A percentile compares a stretch with the other conserved stretches of the same genome.
Evolutionary conservation across 306 rosid species (phyloP).

Genomic region (Myrica gale): DNA sequence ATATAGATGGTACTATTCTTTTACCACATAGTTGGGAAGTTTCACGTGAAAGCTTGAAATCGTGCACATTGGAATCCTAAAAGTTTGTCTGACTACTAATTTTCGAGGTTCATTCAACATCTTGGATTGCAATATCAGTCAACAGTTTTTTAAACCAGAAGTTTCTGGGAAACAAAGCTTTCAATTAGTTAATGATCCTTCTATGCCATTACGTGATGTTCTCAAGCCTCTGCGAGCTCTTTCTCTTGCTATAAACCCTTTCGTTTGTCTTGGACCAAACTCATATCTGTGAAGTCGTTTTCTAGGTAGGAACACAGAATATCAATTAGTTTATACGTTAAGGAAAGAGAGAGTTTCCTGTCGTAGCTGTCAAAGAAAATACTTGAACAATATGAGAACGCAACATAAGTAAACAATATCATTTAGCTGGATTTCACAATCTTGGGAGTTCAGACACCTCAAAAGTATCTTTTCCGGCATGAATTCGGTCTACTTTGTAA

Average conservation of each 20-base stretch:
- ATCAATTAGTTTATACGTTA: too few species aligned
- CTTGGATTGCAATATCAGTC: background rate
- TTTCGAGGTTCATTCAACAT: background rate
- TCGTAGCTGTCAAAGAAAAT: background rate
- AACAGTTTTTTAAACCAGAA: too few species aligned
- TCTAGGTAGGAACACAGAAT: too few species aligned
- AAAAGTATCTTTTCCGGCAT: background rate
- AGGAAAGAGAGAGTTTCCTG: background rate
- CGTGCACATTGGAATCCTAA: slow-evolving; percentile 7
- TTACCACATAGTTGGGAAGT: slow-evolving; percentile 25
- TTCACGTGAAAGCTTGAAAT: slow-evolving; percentile 6
- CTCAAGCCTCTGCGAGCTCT: too few species aligned
- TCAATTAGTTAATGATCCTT: too few species aligned
- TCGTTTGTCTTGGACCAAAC: too few species aligned
- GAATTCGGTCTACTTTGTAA: background rate
- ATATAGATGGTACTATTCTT: slow-evolving; percentile 18
- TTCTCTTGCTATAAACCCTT: too few species aligned
- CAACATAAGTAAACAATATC: background rate
- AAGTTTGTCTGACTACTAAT: background rate
- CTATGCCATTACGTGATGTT: too few species aligned
- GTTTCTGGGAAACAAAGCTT: too few species aligned
- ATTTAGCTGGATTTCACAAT: background rate
- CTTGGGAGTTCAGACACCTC: background rate
- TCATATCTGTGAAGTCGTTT: too few species aligned
- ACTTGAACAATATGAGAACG: background rate